These are phyloP conservation scores for Fusarium dimerum DNA, from an alignment of 2,329 filamentous ascomycete genomes.

Conservation along the genomic window DNA sequence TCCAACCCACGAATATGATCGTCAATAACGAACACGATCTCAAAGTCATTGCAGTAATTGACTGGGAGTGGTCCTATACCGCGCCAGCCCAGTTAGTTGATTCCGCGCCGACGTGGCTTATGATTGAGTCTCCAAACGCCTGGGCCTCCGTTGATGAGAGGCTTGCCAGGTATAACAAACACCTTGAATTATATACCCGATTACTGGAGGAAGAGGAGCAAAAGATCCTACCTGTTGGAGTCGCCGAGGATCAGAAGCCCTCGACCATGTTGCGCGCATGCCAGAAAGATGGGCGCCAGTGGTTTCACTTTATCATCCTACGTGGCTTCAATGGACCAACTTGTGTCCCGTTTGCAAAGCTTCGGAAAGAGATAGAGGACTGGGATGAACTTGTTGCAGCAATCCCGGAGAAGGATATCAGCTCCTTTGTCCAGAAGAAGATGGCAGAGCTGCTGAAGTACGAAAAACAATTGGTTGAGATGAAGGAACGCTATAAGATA, in stretches of 20 bases:
- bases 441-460: conserved; percentile 2
- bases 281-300: conserved; percentile 3
- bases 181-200: conserved; percentile 3
- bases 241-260: conserved; percentile 1
- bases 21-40: conserved; percentile 7
- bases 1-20: conserved; percentile 5
- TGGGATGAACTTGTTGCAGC: conserved; percentile 6
- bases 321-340: conserved; percentile 1
- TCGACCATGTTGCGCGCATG: background rate
- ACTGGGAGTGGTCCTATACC: conserved; percentile 10
- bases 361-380: background rate
- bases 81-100: conserved; percentile 5
- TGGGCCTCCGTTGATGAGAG: conserved; percentile 3
- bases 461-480: background rate
- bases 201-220: conserved; percentile 5
- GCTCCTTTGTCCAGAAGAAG: background rate
- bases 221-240: background rate
- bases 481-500: conserved; percentile 3
- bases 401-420: background rate
- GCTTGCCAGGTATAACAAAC: conserved; percentile 1
- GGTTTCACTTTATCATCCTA: conserved; percentile 1
- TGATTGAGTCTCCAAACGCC: conserved; percentile 1
- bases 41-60: conserved; percentile 5
- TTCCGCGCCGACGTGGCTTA: conserved; percentile 2
- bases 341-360: background rate